A percentile compares a stretch with the other conserved stretches of the same genome.
These are phyloP conservation scores for Allium sativum DNA, from an alignment of 106 monocot genomes.

Conservation along the genomic window DNA sequence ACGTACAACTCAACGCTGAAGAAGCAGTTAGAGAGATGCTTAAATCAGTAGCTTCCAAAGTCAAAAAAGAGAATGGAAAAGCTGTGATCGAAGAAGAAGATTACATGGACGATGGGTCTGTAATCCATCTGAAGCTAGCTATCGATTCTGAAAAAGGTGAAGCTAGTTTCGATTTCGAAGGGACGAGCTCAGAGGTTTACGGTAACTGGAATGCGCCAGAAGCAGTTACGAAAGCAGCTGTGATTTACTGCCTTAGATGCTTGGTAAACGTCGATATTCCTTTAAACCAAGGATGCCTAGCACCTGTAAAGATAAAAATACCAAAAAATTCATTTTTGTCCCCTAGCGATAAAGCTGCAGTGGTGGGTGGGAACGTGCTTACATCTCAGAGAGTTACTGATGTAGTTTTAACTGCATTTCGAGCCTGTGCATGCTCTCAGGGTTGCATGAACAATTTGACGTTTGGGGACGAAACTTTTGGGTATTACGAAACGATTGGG, in stretches of 20 bases:
- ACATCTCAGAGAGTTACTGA: slow-evolving; percentile 93
- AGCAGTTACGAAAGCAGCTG: slow-evolving; percentile 85
- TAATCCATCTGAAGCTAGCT: slow-evolving; percentile 61
- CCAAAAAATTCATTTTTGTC: slow-evolving; percentile 79
- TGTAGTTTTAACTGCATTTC: slow-evolving; percentile 73
- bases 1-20: slow-evolving; percentile 91
- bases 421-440: slow-evolving; percentile 88
- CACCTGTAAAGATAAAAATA: slow-evolving; percentile 71
- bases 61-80: slow-evolving; percentile 30
- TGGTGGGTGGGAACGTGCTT: slow-evolving; percentile 94
- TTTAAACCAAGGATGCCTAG: slow-evolving; percentile 86
- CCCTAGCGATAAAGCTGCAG: slow-evolving; percentile 88
- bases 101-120: slow-evolving; percentile 93
- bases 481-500: slow-evolving; percentile 94
- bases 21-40: slow-evolving; percentile 91
- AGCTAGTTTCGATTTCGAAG: slow-evolving; percentile 71
- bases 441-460: slow-evolving; percentile 99
- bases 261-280: slow-evolving; percentile 87
- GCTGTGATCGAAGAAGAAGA: slow-evolving; percentile 66
- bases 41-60: slow-evolving; percentile 42
- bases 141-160: slow-evolving; percentile 61
- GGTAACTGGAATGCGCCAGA: slow-evolving; percentile 95
- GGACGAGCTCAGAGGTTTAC: slow-evolving; percentile 84
- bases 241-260: slow-evolving; percentile 81
- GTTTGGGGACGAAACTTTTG: slow-evolving; percentile 80